Evolutionary conservation across 768 basidiomycete genomes (phyloP).

Genomic region (Tulasnella sp.): DNA sequence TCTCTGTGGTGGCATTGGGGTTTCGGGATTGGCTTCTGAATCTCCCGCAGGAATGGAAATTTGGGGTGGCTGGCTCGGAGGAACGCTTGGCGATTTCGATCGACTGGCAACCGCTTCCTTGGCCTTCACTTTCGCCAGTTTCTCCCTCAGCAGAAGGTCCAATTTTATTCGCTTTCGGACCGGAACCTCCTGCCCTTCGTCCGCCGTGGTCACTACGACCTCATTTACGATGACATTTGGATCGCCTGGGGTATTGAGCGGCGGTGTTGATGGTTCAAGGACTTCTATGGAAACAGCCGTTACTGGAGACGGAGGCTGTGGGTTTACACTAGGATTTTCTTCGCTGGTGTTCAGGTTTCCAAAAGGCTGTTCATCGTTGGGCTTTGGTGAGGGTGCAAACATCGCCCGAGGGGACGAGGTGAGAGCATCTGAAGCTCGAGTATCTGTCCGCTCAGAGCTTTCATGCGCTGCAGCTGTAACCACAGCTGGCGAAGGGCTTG

Average conservation of each 20-base stretch:
- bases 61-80: neutral
- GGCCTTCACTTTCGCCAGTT: constrained; percentile 23
- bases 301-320: neutral
- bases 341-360: no score
- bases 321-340: neutral
- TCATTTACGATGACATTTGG: neutral
- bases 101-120: constrained; percentile 12
- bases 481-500: no score
- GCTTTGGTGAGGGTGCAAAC: no score
- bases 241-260: neutral
- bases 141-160: constrained; percentile 9
- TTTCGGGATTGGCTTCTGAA: neutral
- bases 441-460: no score
- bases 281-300: neutral
- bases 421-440: no score
- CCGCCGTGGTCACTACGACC: neutral
- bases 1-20: neutral
- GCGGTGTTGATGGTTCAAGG: neutral
- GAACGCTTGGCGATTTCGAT: constrained; percentile 10
- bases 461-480: no score
- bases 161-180: neutral
- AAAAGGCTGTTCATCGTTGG: no score
- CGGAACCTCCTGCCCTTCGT: neutral
- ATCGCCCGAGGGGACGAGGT: no score
- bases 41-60: neutral